Conservation (phyloP, 2,329 filamentous ascomycete species). For the Penicillium brevicompactum region DNA sequence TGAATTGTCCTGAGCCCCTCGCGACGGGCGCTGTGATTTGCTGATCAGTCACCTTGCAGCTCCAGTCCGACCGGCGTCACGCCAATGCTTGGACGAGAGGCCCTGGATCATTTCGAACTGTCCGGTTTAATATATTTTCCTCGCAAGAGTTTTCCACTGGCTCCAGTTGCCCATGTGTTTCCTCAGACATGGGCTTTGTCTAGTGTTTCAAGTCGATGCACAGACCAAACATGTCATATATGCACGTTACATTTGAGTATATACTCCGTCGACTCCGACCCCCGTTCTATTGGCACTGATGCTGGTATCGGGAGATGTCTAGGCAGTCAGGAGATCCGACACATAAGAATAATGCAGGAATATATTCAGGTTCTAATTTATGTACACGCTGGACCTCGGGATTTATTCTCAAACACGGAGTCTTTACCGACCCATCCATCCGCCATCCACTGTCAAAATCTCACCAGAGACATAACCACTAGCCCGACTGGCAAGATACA, state of each 20-base stretch:
- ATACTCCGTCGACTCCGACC: no score
- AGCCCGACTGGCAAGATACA: slow-evolving; percentile 76
- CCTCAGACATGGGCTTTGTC: slow-evolving; percentile 9
- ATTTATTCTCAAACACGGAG: neutral
- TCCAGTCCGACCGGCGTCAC: slow-evolving; percentile 17
- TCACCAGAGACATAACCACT: slow-evolving; percentile 82
- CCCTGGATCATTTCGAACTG: slow-evolving; percentile 8
- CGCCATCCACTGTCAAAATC: slow-evolving; percentile 80
- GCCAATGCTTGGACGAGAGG: slow-evolving; percentile 11
- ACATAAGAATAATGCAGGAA: neutral
- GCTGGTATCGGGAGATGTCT: no score
- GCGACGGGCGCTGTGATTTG: slow-evolving; percentile 12
- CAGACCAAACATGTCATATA: neutral
- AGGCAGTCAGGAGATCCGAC: neutral
- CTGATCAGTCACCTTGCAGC: slow-evolving; percentile 11
- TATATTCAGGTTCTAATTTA: neutral
- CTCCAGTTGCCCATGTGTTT: neutral
- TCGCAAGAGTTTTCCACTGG: neutral
- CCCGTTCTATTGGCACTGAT: no score
- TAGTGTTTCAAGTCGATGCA: neutral
- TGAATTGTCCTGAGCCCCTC: slow-evolving; percentile 7
- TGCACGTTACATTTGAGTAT: neutral
- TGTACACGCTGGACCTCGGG: neutral
- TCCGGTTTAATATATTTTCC: neutral
- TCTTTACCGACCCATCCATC: slow-evolving; percentile 82